phyloP scores from a whole-genome alignment of 164 flowering plant species.

The Annona squamosa region DNA sequence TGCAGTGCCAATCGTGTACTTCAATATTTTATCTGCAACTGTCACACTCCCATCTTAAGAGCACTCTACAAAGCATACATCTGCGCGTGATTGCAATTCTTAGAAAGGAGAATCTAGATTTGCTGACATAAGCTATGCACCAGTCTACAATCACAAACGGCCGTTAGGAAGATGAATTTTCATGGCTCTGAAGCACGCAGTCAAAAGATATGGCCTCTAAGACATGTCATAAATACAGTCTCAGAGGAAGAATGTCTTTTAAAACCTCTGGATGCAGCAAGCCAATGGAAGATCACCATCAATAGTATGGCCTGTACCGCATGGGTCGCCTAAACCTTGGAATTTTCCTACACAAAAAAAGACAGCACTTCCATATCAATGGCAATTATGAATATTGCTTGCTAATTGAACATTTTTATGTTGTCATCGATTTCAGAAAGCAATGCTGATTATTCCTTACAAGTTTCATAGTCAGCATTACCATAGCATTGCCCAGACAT shows the following conservation, averaged over 20 bases:
- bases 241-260: background rate
- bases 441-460: background rate
- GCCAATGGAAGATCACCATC: slow-evolving; percentile 7
- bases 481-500: background rate
- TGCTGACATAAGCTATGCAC: background rate
- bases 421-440: background rate
- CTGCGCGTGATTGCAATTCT: background rate
- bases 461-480: background rate
- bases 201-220: background rate
- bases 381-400: background rate
- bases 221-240: background rate
- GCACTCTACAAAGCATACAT: background rate
- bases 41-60: background rate
- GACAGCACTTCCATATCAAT: background rate
- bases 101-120: background rate
- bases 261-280: slow-evolving; percentile 3
- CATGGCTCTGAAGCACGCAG: background rate
- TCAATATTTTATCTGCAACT: background rate
- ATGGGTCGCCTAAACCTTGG: slow-evolving; percentile 72
- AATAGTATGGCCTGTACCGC: slow-evolving; percentile 63
- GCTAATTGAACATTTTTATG: too few species aligned
- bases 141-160: background rate
- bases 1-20: too few species aligned
- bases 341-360: slow-evolving; percentile 37
- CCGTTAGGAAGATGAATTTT: background rate